Base-by-base conservation (phyloP, 345 rosid genomes). In the Acer negundo region DNA sequence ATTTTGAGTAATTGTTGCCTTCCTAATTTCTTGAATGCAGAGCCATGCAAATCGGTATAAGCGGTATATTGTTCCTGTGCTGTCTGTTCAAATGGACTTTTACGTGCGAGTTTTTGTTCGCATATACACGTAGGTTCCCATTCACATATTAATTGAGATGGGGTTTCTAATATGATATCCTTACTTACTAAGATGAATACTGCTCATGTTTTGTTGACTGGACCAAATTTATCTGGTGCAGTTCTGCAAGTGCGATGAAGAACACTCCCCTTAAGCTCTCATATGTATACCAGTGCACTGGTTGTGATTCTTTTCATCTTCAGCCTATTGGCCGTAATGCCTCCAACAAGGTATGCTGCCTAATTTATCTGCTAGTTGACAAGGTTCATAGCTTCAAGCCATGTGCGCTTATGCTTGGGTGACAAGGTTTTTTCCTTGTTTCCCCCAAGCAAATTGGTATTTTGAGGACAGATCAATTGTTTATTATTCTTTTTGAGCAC, bases 21-120 rank as follows among this genome's bases (percentile, higher is more conserved):
- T 28, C 26, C 65, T 55, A 3, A 44, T 73, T 81, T 74, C 68
- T 72, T 77, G 20, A 73, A 51, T 68, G 82, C 93, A 97, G 98
- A 90, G 99, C 85, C 99, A 97, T 87, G 99, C 99, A 35, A 97
- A 97, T 84, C 94, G 99, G 55, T 94, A 97, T 88, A 97, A 90
- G 76, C 96, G 99, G 28, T 97, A 94, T 78, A 94, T 97, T 80
- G 96, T 93, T 82, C 99, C 99, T 51, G 93, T 97, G 73, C 84
- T 97, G 19, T 93, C 98, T 49, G 99, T 94, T 58, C 97, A 88
- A 74, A 97, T 97, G 97, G 93, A 97, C 82, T 97, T 97, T 76
- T 97, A 97, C 73, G 93, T 93, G 69, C 91, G 98, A 56, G 98
- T 97, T 66, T 97, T 97, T 82, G 98, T 97, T 75, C 97, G 99